Evolutionary conservation across 2,329 filamentous ascomycete species (phyloP), one percentile per base, ranked within the genome.

Genomic region (Sarocladium strictum): DNA sequence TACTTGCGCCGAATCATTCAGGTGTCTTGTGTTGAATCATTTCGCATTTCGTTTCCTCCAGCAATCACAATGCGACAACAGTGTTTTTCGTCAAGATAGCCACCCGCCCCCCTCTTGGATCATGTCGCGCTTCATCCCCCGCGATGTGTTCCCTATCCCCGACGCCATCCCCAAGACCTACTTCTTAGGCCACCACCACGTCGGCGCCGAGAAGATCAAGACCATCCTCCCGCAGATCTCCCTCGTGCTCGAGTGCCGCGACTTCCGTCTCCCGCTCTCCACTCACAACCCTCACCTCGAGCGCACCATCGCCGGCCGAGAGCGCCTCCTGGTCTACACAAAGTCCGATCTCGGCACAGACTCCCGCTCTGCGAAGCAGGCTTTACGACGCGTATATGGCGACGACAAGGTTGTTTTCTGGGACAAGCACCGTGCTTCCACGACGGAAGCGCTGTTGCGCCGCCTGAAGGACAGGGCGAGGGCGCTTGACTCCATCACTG

Each of bases 251-350:
- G 94, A 99, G 75, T 97, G 92, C 69, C 89, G 94, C 65, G 94
- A 99, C 75, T 91, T 91, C 67, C 86, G 94, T 49, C 85, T 96
- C 0, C 94, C 94, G 0, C 74, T 97, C 10, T 92, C 91, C 0
- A 94, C 90, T 2, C 84, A 90, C 61, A 99, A 99, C 66, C 93
- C 92, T 0, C 74, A 92, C 45, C 93, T 99, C 62, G 93, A 97
- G 66, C 79, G 85, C 58, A 80, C 83, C 29, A 76, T 97, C 43
- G 83, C 83, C 26, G 86, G 85, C 15, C 84, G 84, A 59, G 79
- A 87, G 63, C 83, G 92, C 58, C 74, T 97, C 60, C 77, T 97
- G 61, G 85, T 97, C 37, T 97, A 96, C 71, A 99, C 94, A 15
- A 96, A 97, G 70, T 76, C 82, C 60, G 92, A 97, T 69, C 77